phyloP scores from a whole-genome alignment of 352 stramenopile genomes.

The Lagenidium giganteum region DNA sequence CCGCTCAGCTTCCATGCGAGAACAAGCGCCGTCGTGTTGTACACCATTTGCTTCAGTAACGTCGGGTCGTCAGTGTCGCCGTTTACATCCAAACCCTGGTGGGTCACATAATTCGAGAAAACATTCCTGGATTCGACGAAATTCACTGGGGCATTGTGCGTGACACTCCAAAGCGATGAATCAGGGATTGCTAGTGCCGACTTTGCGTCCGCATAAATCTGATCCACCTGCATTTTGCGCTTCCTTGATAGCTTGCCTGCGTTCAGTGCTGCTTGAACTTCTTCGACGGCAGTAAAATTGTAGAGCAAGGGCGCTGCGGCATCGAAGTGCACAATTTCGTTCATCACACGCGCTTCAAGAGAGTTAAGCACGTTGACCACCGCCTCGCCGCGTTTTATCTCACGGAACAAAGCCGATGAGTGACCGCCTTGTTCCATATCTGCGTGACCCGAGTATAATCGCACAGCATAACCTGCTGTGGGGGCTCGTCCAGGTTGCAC shows the following conservation, averaged over 20 bases:
- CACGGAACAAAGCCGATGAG: conserved; percentile 25
- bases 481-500: conserved; percentile 19
- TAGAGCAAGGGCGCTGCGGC: conserved; percentile 26
- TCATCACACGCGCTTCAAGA: conserved; percentile 40
- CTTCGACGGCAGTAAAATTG: conserved; percentile 7
- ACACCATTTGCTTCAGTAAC: conserved; percentile 32
- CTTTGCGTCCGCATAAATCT: too few relatives aligned
- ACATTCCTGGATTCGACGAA: conserved; percentile 9
- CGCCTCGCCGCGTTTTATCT: conserved; percentile 43
- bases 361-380: conserved; percentile 28
- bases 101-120: conserved; percentile 36
- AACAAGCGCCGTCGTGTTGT: conserved; percentile 38
- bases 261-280: conserved; percentile 17
- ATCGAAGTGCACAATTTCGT: conserved; percentile 20
- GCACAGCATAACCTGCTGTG: conserved; percentile 37
- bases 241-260: too few relatives aligned
- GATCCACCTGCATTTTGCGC: too few relatives aligned
- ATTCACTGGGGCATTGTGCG: conserved; percentile 16
- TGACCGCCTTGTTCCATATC: conserved; percentile 23
- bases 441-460: conserved; percentile 35
- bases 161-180: too few relatives aligned
- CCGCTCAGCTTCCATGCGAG: conserved; percentile 27
- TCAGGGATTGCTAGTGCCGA: too few relatives aligned
- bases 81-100: too few relatives aligned
- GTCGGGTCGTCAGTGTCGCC: conserved; percentile 10